Evolutionary conservation across 306 rosid species (phyloP), one percentile per base, ranked within the genome.

Genomic region (Gastrolobium villosum): DNA sequence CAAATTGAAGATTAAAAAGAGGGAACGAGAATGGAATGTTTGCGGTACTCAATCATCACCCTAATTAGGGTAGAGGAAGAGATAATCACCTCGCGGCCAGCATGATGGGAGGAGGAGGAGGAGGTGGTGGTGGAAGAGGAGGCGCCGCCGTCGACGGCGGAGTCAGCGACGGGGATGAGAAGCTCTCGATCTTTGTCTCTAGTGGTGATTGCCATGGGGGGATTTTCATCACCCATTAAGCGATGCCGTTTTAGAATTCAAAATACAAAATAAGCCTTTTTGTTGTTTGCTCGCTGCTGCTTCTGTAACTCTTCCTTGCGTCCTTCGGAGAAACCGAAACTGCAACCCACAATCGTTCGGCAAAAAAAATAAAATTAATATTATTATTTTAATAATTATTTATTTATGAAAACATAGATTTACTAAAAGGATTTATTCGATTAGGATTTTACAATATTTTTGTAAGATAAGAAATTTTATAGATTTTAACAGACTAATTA

Each of bases 121-220:
- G 96, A 86, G 0, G 90, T 80, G 0, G 93, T 82, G 0, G 94
- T 93, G 55, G 86, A 81, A 10, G 91, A 81, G 1, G 84, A 52
- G 3, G 79, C 81, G 10, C 74, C 60, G 7, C 74, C 45, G 32
- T 2, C 54, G 40, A 41, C 74, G 59, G 63, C 74, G 36, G 83
- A 9, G 15, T 87, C 81, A n/a, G 89, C 88, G 39, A 91, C 93
- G 49, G 96, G 94, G 78, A 93, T 86, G 41, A 93, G 94, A 79
- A 91, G 98, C 86, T 93, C 96, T 13, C 91, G 94, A 86, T 93
- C 98, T 82, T 89, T 78, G 57, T 91, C 98, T 86, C 96, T 91
- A 78, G 69, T 80, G 32, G 83, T 84, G 85, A 85, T 84, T 52
- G 66, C 78, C 49, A 89, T 87, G 65, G 83, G 76, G 46, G 91